Evolutionary conservation across 75 land plant genomes (phyloP).

Genomic region (Selaginella tamariscina): DNA sequence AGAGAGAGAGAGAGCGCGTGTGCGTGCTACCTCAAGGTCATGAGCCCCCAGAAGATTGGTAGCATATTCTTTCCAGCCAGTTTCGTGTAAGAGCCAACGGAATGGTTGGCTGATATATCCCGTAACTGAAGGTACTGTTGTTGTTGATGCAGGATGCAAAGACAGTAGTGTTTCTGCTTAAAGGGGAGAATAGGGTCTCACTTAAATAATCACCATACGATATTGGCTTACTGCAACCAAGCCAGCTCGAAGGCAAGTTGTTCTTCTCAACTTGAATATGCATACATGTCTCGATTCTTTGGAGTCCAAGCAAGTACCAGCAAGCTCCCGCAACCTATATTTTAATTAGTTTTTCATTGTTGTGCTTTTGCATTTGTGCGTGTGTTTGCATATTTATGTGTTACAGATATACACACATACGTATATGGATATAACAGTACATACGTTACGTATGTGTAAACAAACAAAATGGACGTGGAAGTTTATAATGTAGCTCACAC

Average conservation of each 20-base stretch:
- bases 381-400: too few species aligned
- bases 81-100: conserved; percentile 54
- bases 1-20: too few species aligned
- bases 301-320: conserved; percentile 79
- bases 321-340: conserved; percentile 78
- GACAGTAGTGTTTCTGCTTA: not conserved
- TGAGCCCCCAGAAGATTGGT: conserved; percentile 89
- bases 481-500: not conserved
- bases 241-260: conserved; percentile 28
- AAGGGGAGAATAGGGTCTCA: not conserved
- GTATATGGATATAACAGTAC: too few species aligned
- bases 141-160: not conserved
- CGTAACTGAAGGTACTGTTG: conserved; percentile 31
- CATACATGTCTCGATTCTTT: conserved; percentile 53
- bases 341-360: not conserved
- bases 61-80: conserved; percentile 46
- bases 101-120: conserved; percentile 60
- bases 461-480: not conserved
- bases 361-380: too few species aligned
- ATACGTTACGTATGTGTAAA: too few species aligned
- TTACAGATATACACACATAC: too few species aligned
- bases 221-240: conserved; percentile 50
- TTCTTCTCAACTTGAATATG: conserved; percentile 34
- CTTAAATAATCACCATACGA: conserved; percentile 35
- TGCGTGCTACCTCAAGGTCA: conserved; percentile 64